Conservation (phyloP, 1,139 yeast species). For the Suhomyces atakaporum region DNA sequence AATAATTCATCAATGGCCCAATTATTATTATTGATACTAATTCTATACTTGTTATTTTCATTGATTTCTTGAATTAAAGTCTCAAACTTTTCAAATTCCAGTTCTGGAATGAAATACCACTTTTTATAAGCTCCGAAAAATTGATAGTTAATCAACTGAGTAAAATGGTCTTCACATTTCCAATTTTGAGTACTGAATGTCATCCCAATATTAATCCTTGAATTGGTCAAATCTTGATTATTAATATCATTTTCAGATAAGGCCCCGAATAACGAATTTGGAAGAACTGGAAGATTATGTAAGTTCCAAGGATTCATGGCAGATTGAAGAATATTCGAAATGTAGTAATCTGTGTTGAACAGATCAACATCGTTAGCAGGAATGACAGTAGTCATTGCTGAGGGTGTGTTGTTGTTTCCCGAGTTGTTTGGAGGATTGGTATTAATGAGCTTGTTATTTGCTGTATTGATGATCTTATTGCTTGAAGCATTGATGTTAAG, state of each 20-base stretch:
- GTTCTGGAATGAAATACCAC: constrained; percentile 85
- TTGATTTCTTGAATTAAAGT: constrained; percentile 29
- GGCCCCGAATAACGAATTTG: constrained; percentile 52
- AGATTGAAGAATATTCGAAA: constrained; percentile 22
- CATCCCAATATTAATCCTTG: constrained; percentile 54
- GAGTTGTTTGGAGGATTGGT: constrained; percentile 2
- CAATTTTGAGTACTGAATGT: constrained; percentile 71
- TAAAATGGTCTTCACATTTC: constrained; percentile 75
- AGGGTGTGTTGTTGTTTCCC: neutral
- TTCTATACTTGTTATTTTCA: constrained; percentile 17
- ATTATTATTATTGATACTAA: constrained; percentile 26
- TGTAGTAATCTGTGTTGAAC: constrained; percentile 26
- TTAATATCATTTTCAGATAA: constrained; percentile 41
- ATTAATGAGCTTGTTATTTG: constrained; percentile 12
- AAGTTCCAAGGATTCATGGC: constrained; percentile 67
- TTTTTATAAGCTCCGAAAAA: constrained; percentile 68
- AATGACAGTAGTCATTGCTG: neutral
- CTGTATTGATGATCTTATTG: constrained; percentile 15
- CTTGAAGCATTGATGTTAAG: constrained; percentile 15
- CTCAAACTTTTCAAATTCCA: constrained; percentile 65
- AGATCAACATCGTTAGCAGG: constrained; percentile 19
- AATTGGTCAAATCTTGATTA: constrained; percentile 37
- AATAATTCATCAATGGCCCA: constrained; percentile 25
- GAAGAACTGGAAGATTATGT: constrained; percentile 60
- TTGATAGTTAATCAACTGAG: constrained; percentile 66